Evolutionary conservation across 108 stramenopile genomes (phyloP).

Genomic region (Schizochytrium sp.): DNA sequence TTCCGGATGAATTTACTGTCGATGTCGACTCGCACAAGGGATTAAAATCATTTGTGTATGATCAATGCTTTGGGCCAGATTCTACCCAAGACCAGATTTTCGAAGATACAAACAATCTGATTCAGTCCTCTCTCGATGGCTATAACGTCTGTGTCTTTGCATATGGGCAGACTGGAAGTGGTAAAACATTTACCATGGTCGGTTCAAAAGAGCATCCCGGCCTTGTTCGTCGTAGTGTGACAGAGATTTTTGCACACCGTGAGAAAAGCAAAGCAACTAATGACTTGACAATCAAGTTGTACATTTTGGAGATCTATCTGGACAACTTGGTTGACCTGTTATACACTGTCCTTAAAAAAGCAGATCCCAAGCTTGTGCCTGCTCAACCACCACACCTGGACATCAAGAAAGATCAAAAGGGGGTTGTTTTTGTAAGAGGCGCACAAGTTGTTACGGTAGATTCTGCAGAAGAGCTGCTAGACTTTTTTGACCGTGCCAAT

Average conservation of each 20-base stretch:
- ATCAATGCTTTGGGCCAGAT: conserved; percentile 67
- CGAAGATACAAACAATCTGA: conserved; percentile 74
- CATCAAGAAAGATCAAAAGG: conserved; percentile 76
- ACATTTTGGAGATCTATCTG: conserved; percentile 77
- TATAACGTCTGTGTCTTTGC: conserved; percentile 81
- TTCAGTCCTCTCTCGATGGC: conserved; percentile 76
- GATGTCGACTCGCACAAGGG: conserved; percentile 69
- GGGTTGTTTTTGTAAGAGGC: conserved; percentile 75
- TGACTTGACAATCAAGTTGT: conserved; percentile 62
- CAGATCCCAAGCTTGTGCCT: background rate
- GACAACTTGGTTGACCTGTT: conserved; percentile 77
- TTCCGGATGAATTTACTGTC: conserved; percentile 72
- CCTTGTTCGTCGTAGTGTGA: conserved; percentile 72
- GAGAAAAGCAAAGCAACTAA: conserved; percentile 23
- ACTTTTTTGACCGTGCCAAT: conserved; percentile 75
- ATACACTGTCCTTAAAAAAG: conserved; percentile 59
- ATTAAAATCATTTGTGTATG: conserved; percentile 72
- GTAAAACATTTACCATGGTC: conserved; percentile 79
- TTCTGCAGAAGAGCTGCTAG: conserved; percentile 67
- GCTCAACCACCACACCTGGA: conserved; percentile 73
- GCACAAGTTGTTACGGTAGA: conserved; percentile 65
- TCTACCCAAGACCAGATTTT: conserved; percentile 74
- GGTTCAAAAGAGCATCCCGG: conserved; percentile 69
- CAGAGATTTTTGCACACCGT: conserved; percentile 64
- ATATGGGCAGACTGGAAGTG: conserved; percentile 79